Evolutionary conservation across 208 protist genomes (phyloP).

Genomic region (Trichomonas gallinae): DNA sequence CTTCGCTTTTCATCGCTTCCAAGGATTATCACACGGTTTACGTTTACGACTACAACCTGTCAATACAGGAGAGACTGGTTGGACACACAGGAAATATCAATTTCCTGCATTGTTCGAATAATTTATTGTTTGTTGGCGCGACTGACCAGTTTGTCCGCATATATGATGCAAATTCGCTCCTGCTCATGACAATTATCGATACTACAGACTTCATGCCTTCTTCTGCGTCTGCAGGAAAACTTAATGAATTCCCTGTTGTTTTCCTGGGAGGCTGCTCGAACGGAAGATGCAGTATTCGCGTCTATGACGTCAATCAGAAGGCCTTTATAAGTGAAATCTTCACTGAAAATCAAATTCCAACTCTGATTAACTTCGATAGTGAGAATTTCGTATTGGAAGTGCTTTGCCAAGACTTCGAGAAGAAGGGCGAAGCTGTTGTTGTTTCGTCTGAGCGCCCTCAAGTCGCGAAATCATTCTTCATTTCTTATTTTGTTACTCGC

Average conservation of each 20-base stretch:
- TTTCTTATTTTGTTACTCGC: neutral
- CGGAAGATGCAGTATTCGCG: neutral
- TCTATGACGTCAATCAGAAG: neutral
- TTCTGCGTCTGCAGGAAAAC: neutral
- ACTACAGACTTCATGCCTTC: neutral
- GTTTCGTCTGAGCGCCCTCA: neutral
- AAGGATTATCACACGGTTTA: neutral
- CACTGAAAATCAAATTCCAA: neutral
- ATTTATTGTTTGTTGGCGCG: neutral
- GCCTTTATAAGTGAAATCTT: neutral
- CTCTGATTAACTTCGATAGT: neutral
- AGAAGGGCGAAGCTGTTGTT: neutral
- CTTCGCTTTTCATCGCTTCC: neutral
- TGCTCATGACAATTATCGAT: neutral
- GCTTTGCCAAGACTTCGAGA: neutral
- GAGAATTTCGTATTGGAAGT: neutral
- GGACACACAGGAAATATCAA: neutral
- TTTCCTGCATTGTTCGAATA: neutral
- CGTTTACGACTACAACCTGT: neutral
- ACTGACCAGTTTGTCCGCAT: neutral
- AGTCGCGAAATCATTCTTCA: neutral
- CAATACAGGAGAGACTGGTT: neutral
- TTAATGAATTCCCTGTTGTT: neutral
- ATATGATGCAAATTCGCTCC: neutral
- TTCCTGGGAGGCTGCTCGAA: neutral